These are phyloP conservation scores for Apiotrichum gamsii DNA, from an alignment of 1,284 basidiomycete species.

Conservation along the genomic window DNA sequence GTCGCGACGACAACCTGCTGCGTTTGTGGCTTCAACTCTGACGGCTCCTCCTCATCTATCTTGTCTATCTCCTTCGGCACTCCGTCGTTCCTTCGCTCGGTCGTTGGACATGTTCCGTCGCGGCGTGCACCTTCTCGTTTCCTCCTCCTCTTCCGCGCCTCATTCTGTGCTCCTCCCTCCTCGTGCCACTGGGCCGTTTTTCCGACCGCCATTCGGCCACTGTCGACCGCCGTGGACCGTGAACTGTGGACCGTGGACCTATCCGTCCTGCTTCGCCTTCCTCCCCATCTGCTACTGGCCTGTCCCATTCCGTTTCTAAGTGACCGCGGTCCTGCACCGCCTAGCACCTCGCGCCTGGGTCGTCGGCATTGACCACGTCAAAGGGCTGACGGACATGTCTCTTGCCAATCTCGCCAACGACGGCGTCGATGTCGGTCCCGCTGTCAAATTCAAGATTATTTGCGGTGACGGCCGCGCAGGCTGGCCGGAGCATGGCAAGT, in stretches of 20 bases:
- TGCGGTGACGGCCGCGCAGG: conserved; percentile 77
- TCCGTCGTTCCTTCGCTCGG: too few relatives aligned
- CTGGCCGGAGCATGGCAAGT: conserved; percentile 16
- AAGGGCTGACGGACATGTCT: conserved; percentile 66
- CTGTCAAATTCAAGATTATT: conserved; percentile 49
- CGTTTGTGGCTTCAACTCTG: too few relatives aligned
- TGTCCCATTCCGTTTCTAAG: conserved; percentile 14
- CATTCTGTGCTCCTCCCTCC: not conserved
- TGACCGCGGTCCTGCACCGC: conserved; percentile 64
- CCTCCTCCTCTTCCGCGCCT: not conserved
- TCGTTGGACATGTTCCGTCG: too few relatives aligned
- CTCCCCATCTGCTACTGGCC: not conserved
- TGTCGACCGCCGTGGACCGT: too few relatives aligned
- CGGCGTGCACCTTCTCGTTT: not conserved
- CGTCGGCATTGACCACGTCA: conserved; percentile 87
- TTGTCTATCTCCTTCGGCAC: too few relatives aligned
- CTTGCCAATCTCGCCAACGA: conserved; percentile 63
- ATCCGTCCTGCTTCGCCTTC: not conserved
- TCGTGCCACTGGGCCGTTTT: too few relatives aligned
- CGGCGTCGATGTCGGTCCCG: conserved; percentile 46
- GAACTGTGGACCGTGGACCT: too few relatives aligned
- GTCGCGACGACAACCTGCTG: too few relatives aligned
- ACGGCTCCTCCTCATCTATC: too few relatives aligned
- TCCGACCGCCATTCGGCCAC: too few relatives aligned
- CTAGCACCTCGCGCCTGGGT: conserved; percentile 60